Conservation (phyloP, 1,284 basidiomycete genomes). For the Grifola frondosa region DNA sequence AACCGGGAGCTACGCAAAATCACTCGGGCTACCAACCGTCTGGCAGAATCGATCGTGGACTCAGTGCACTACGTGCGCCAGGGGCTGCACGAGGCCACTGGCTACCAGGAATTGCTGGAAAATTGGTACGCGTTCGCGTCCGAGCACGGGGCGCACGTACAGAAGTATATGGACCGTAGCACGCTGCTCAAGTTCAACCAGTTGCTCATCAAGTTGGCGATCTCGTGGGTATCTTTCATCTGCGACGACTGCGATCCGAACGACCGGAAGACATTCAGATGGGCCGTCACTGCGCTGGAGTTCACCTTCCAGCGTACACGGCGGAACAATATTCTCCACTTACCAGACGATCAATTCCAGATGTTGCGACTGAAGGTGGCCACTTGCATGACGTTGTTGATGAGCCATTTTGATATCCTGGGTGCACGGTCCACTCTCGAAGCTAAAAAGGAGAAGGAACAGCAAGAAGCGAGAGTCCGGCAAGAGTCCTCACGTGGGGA, state of each 20-base stretch:
- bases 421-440: constrained; percentile 88
- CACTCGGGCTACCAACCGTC: constrained; percentile 81
- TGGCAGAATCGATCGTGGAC: constrained; percentile 92
- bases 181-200: constrained; percentile 78
- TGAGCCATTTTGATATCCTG: constrained; percentile 97
- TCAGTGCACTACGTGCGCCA: constrained; percentile 83
- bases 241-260: constrained; percentile 97
- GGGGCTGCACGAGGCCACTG: constrained; percentile 60
- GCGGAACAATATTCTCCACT: constrained; percentile 87
- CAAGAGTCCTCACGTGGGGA: constrained; percentile 55
- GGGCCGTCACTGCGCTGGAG: constrained; percentile 96
- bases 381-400: constrained; percentile 93
- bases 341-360: constrained; percentile 87
- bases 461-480: constrained; percentile 70
- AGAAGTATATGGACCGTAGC: constrained; percentile 81
- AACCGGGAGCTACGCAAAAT: constrained; percentile 93
- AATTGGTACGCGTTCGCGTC: constrained; percentile 98
- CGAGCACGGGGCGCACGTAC: constrained; percentile 87
- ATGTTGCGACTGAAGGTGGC: constrained; percentile 91
- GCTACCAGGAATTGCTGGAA: constrained; percentile 86
- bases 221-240: constrained; percentile 98
- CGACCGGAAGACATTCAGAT: constrained; percentile 96
- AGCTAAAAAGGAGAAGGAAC: constrained; percentile 87
- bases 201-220: constrained; percentile 83
- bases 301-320: constrained; percentile 91